Evolutionary conservation across 495 filamentous ascomycete genomes (phyloP).

Genomic region (Astrothelium macrocarpum): DNA sequence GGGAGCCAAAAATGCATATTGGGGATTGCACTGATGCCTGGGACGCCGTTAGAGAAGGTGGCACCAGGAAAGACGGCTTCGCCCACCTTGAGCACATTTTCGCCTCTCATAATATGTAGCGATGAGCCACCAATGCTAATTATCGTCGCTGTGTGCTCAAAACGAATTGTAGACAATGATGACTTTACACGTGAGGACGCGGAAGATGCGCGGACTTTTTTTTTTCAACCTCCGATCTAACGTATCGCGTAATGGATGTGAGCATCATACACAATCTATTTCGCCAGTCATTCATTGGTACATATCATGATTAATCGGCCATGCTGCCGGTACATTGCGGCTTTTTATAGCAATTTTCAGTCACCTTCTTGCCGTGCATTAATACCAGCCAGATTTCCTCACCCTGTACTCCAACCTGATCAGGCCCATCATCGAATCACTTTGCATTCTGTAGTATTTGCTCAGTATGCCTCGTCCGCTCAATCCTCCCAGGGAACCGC

Average conservation of each 20-base stretch:
- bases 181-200: not conserved
- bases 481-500: not conserved
- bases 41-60: not conserved
- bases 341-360: not conserved
- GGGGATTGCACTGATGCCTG: not conserved
- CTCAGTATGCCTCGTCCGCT: not conserved
- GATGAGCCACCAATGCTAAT: not conserved
- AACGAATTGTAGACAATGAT: too few relatives aligned
- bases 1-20: not conserved
- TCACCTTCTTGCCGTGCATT: not conserved
- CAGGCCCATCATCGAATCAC: too few relatives aligned
- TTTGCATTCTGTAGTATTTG: not conserved
- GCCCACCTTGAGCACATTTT: not conserved
- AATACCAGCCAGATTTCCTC: not conserved
- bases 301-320: not conserved
- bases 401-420: too few relatives aligned
- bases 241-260: not conserved
- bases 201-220: conserved; percentile 4
- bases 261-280: not conserved
- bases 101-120: not conserved
- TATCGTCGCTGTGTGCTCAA: too few relatives aligned
- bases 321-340: not conserved
- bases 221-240: not conserved
- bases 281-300: not conserved
- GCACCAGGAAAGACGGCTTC: not conserved